Base-by-base conservation (phyloP, 2,329 filamentous ascomycete species). In the Cryphonectria nitschkei region DNA sequence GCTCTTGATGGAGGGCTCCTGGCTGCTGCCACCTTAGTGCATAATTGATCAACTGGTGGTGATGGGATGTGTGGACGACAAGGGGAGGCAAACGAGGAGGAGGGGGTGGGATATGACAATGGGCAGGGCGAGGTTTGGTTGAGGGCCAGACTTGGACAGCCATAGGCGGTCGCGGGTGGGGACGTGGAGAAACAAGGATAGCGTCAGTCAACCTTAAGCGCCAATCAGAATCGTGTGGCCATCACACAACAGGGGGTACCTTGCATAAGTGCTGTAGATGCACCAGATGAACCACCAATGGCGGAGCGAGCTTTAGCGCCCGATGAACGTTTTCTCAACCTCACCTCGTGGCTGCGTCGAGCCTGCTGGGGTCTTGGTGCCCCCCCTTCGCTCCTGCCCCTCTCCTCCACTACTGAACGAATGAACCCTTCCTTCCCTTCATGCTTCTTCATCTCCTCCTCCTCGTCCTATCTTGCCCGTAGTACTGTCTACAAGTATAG, bases 191-290 rank as follows among this genome's bases (percentile, higher is more conserved):
- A 62, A 52, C 56, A 19, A 46, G 67, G 58, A 61, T 68, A 68
- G 67, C 67, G 67, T n/a, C 65, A 43, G 52, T 43, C 22, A 39
- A 14, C 16, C 22, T 1, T 2, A 32, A 8, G n/a, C 37, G 52
- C 65, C 65, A 67, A 67, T 67, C 65, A 67, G 52, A 34, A 37
- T n/a, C 34, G 37, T 37, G 13, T 58, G 52, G 19, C 37, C 41
- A 29, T 68, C 67, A 68, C 67, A 68, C 56, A 14, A 26, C 29
- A 56, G 54, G 67, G 66, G 67, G 29, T 67, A 41, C 67, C 67
- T 68, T 61, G 67, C 67, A 68, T 64, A 29, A 29, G 41, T 64
- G 34, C 52, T 16, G n/a, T 34, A 52, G 50, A 32, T 32, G 54
- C 61, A 16, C 37, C 32, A 63, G 60, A 19, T 26, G 43, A 16